Conservation (phyloP, 176 grass and related monocot genomes). For the Elymus sibiricus region DNA sequence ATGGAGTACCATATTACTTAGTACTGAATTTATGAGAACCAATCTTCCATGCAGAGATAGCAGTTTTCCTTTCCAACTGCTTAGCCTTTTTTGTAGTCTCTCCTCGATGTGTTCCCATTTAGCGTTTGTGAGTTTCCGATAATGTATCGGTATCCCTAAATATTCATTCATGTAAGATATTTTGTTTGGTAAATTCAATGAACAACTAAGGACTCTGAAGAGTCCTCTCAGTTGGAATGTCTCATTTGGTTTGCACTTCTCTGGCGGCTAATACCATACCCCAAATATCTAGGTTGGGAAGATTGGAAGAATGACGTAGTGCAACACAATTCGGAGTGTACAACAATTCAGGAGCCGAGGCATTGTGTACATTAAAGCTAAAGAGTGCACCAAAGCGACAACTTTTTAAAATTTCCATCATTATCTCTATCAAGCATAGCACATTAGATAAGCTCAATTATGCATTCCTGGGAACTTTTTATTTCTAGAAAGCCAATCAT, state of each 20-base stretch:
- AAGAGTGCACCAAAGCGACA: background rate
- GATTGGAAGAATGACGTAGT: background rate
- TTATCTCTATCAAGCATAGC: slow-evolving; percentile 1
- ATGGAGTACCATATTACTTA: no score
- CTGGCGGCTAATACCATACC: background rate
- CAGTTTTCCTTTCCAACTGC: no score
- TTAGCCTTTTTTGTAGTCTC: no score
- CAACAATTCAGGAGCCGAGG: background rate
- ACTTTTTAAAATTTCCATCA: background rate
- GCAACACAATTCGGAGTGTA: slow-evolving; percentile 7
- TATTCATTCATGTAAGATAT: background rate
- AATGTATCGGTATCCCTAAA: no score
- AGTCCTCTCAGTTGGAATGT: background rate
- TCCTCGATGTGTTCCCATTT: no score
- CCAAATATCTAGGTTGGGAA: background rate
- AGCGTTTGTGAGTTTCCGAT: no score
- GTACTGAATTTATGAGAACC: no score
- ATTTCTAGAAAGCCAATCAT: background rate
- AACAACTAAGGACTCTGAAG: background rate
- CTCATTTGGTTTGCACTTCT: background rate
- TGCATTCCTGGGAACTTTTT: background rate
- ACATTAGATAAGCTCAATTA: background rate
- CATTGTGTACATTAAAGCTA: background rate
- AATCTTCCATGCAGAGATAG: no score
- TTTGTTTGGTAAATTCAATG: background rate